These are phyloP conservation scores for Linnemannia hyalina DNA, from an alignment of 192 early-diverging fungal species.

Conservation along the genomic window DNA sequence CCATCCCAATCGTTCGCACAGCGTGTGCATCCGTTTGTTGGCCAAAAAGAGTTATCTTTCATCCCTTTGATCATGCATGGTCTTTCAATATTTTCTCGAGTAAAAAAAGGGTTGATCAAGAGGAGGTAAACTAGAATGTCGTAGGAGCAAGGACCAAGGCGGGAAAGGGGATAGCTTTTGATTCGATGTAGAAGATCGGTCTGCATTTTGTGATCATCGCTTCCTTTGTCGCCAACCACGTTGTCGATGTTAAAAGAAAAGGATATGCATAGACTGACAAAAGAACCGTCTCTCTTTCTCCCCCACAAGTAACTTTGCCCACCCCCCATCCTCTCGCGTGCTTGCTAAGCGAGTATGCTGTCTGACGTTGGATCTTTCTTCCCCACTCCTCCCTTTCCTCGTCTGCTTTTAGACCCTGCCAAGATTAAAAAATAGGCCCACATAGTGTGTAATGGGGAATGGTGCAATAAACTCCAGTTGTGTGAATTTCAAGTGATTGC, in stretches of 20 bases:
- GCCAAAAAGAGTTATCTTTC: not conserved
- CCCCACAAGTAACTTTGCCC: too few relatives aligned
- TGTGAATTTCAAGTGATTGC: too few relatives aligned
- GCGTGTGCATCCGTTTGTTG: not conserved
- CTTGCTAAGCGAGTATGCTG: too few relatives aligned
- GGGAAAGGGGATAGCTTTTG: not conserved
- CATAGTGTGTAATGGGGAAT: too few relatives aligned
- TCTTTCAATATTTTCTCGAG: not conserved
- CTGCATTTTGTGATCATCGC: not conserved
- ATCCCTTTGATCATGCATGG: not conserved
- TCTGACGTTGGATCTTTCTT: too few relatives aligned
- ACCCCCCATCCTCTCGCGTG: too few relatives aligned
- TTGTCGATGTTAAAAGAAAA: not conserved
- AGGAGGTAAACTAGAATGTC: not conserved
- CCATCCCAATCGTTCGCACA: not conserved
- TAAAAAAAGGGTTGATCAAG: not conserved
- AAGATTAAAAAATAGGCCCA: too few relatives aligned
- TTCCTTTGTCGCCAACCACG: not conserved
- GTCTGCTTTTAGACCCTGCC: too few relatives aligned
- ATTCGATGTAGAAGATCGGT: not conserved
- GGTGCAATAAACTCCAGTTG: too few relatives aligned
- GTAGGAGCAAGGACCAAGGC: not conserved
- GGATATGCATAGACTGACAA: too few relatives aligned
- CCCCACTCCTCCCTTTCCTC: too few relatives aligned
- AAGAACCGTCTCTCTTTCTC: too few relatives aligned